Conservation (phyloP, 1,284 basidiomycete species). For the Apiotrichum siamense region DNA sequence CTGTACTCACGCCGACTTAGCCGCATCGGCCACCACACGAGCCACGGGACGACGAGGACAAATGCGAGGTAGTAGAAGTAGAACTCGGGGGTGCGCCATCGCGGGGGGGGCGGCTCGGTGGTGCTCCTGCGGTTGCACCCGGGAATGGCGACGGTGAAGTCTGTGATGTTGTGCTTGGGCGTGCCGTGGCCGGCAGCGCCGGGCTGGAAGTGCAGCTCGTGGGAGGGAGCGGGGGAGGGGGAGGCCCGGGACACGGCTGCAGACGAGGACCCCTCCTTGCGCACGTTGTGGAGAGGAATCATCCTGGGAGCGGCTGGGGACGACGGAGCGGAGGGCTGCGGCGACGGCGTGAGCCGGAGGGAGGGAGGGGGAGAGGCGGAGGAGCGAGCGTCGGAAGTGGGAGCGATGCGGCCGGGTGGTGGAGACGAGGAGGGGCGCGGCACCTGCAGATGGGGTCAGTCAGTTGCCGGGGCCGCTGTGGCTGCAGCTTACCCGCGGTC, state of each 20-base stretch:
- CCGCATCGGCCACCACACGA: conserved; percentile 73
- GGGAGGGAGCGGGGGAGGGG: too few species aligned
- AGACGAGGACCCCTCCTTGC: neutral
- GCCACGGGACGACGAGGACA: conserved; percentile 61
- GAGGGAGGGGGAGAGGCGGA: neutral
- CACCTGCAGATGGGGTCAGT: neutral
- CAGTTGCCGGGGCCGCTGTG: too few species aligned
- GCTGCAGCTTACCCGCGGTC: neutral
- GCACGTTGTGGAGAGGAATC: neutral
- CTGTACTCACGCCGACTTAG: conserved; percentile 62
- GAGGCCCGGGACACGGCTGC: too few species aligned
- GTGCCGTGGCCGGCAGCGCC: neutral
- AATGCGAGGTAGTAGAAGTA: conserved; percentile 66
- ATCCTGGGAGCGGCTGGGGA: neutral
- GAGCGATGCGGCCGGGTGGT: too few species aligned
- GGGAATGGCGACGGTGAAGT: conserved; percentile 33
- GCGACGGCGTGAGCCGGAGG: neutral
- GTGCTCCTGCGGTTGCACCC: conserved; percentile 14
- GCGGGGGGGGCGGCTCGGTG: conserved; percentile 20
- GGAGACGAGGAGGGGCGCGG: neutral
- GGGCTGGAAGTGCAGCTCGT: neutral
- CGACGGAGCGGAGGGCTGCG: neutral
- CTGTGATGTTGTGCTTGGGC: conserved; percentile 20
- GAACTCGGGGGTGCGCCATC: conserved; percentile 84
- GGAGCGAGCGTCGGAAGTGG: neutral